These are phyloP conservation scores for Streptanthus diversifolius DNA, from an alignment of 345 rosid genomes.

Conservation along the genomic window DNA sequence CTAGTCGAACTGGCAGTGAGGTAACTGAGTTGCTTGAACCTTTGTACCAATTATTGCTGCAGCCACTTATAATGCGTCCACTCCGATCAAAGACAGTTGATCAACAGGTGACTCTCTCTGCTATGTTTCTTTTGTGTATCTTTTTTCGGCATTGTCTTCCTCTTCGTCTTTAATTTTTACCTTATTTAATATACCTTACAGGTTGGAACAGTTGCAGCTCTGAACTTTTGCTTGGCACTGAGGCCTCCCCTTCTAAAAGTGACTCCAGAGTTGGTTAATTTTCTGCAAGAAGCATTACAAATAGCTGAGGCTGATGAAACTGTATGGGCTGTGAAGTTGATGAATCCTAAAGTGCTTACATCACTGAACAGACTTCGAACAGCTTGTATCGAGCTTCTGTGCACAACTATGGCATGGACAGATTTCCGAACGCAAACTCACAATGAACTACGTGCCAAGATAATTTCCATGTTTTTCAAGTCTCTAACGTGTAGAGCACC, in stretches of 20 bases:
- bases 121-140: constrained; percentile 5
- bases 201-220: constrained; percentile 96
- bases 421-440: constrained; percentile 85
- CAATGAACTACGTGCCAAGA: constrained; percentile 82
- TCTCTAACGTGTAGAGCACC: constrained; percentile 89
- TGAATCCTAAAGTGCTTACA: constrained; percentile 81
- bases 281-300: constrained; percentile 97
- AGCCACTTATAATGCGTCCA: constrained; percentile 88
- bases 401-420: constrained; percentile 98
- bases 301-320: constrained; percentile 98
- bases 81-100: constrained; percentile 91
- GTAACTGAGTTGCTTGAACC: constrained; percentile 95
- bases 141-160: constrained; percentile 16
- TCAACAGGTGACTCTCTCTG: constrained; percentile 70
- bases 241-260: constrained; percentile 96
- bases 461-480: constrained; percentile 97
- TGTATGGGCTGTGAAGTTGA: constrained; percentile 76
- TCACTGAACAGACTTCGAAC: constrained; percentile 85
- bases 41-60: constrained; percentile 75
- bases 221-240: constrained; percentile 91
- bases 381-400: constrained; percentile 93
- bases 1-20: constrained; percentile 97
- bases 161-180: constrained; percentile 8
- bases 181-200: constrained; percentile 37
- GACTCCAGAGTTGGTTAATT: constrained; percentile 86